phyloP scores from a whole-genome alignment of 129 eudicot species.

The Chrysanthemum makinoi region DNA sequence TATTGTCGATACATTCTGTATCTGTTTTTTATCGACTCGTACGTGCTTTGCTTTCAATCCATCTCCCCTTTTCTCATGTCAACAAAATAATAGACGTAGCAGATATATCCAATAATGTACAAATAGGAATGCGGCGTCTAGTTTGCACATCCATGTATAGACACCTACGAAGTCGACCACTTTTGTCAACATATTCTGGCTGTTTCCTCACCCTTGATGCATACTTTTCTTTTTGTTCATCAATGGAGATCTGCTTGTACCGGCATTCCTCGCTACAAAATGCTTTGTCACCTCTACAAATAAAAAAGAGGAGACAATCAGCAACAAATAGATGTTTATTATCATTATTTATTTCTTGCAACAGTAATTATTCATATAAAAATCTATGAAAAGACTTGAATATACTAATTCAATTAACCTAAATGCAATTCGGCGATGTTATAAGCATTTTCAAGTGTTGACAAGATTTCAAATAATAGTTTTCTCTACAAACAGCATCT shows the following conservation, averaged over 20 bases:
- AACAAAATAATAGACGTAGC: background rate
- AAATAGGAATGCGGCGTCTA: background rate
- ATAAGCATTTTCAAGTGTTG: background rate
- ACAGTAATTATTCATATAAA: background rate
- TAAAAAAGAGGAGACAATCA: background rate
- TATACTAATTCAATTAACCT: background rate
- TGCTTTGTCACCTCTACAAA: constrained; percentile 72
- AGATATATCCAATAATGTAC: background rate
- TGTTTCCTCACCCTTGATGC: constrained; percentile 45
- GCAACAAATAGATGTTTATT: constrained; percentile 4
- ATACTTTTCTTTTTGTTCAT: constrained; percentile 60
- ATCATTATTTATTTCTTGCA: background rate
- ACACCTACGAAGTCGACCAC: background rate
- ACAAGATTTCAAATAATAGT: background rate
- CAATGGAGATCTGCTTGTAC: constrained; percentile 51
- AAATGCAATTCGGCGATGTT: background rate
- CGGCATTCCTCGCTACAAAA: constrained; percentile 86
- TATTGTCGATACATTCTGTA: too few species aligned
- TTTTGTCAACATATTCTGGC: constrained; percentile 25
- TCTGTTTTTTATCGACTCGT: background rate
- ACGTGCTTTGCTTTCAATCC: background rate
- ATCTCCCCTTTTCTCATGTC: too few species aligned
- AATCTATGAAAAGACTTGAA: background rate
- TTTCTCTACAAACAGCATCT: background rate
- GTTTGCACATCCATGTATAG: background rate